phyloP scores from a whole-genome alignment of 176 grass and related monocot genomes.

The Zizania latifolia region DNA sequence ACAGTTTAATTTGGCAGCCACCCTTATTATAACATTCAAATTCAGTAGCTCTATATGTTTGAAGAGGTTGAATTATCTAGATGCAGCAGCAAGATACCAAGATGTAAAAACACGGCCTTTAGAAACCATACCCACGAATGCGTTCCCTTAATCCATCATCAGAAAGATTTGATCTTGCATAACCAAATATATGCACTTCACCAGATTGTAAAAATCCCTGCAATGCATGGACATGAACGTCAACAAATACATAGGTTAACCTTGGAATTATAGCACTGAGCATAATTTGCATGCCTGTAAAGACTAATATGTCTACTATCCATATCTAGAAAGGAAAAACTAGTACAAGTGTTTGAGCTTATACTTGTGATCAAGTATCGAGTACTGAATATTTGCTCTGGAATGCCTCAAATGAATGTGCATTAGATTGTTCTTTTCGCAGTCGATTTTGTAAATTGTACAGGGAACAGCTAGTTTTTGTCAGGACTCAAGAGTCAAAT shows the following conservation, averaged over 20 bases:
- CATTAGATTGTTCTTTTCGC: slow-evolving; percentile 5
- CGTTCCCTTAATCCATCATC: slow-evolving; percentile 82
- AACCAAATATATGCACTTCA: slow-evolving; percentile 92
- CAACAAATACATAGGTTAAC: background rate
- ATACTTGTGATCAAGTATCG: background rate
- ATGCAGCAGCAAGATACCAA: background rate
- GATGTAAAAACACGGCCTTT: slow-evolving; percentile 14
- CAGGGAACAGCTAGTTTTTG: background rate
- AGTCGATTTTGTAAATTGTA: background rate
- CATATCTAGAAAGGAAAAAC: background rate
- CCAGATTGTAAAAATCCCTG: slow-evolving; percentile 78
- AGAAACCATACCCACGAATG: slow-evolving; percentile 64
- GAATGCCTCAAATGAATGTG: slow-evolving; percentile 10
- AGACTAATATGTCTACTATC: background rate
- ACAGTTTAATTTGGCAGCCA: background rate
- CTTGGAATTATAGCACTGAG: background rate
- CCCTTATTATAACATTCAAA: background rate
- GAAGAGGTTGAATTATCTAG: background rate
- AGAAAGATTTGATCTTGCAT: slow-evolving; percentile 87
- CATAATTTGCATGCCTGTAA: background rate
- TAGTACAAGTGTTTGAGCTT: background rate
- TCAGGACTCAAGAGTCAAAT: background rate
- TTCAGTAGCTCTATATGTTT: slow-evolving; percentile 7
- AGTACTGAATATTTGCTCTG: background rate
- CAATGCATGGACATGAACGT: slow-evolving; percentile 11